Evolutionary conservation across 176 grass and related monocot species (phyloP), one percentile per base, ranked within the genome.

Genomic region (Phyllostachys edulis): DNA sequence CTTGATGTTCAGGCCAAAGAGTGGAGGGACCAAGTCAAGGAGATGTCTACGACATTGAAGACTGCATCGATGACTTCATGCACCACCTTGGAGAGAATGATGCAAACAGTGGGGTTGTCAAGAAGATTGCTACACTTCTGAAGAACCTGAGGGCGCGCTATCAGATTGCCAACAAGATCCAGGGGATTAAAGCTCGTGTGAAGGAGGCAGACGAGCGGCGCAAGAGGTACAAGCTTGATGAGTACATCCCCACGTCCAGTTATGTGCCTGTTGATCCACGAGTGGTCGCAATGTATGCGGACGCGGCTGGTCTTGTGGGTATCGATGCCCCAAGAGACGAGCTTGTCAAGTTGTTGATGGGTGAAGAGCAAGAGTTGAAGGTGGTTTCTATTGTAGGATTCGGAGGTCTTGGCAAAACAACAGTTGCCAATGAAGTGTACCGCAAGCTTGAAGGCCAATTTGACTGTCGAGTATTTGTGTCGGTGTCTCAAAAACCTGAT

Each of bases 391-490:
- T 82, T 14, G 38, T 71, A 2, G 80, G 67, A 15, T 45, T 60
- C 32, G 80, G 51, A 4, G 80, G 80, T 2, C 66, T 82, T 0
- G 80, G 80, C 20, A 71, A 82, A 20, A 82, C 80, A 9, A 71
- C 52, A 15, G 64, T 71, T 60, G 67, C 67, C 1, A 82, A 59
- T 46, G 23, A 82, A 14, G 79, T 71, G 38, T 71, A 82, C 8
- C 5, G 6, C 8, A 57, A 71, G 51, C n/a, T 71, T 45, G 15
- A 13, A 44, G 79, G 9, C 9, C 0, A 81, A 42, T 81, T 70
- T 81, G 8, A 81, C 0, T 70, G 79, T 10, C 1, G 0, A 6
- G 65, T 37, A 70, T 81, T 81, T 7, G 38, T 81, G 1, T 70
- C 79, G 1, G 51, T 71, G 0, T 71, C 51, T 14, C 52, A 71